These are phyloP conservation scores for Flaveria brownii DNA, from an alignment of 129 eudicot species.

Conservation along the genomic window DNA sequence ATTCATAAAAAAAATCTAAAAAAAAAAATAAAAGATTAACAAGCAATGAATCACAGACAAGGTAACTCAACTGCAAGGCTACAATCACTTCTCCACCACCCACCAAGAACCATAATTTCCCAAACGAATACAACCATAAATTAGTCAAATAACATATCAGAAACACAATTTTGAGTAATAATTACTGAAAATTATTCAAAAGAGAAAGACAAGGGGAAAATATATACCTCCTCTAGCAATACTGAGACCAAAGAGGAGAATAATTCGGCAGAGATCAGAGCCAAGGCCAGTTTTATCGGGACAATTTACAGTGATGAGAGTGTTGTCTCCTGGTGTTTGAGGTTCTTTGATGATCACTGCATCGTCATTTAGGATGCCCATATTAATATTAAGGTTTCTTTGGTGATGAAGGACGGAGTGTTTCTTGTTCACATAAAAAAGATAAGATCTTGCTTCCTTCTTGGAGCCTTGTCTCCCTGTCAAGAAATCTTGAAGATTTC, in stretches of 20 bases:
- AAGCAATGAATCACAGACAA: slow-evolving; percentile 14
- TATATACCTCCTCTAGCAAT: slow-evolving; percentile 66
- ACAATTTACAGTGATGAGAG: slow-evolving; percentile 63
- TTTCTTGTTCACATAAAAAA: slow-evolving; percentile 29
- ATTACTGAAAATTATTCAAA: background rate
- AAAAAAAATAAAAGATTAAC: background rate
- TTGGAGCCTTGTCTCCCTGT: slow-evolving; percentile 14
- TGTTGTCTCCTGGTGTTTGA: slow-evolving; percentile 46
- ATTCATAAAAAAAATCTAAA: background rate
- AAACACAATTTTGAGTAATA: background rate
- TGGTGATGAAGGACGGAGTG: background rate
- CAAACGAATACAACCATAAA: background rate
- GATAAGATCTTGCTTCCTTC: slow-evolving; percentile 27
- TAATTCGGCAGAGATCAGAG: slow-evolving; percentile 63
- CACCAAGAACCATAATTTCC: slow-evolving; percentile 1
- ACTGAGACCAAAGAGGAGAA: slow-evolving; percentile 66
- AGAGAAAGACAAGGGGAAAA: background rate
- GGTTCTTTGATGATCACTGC: slow-evolving; percentile 62
- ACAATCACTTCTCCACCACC: too few relatives aligned
- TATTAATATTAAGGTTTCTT: slow-evolving; percentile 12
- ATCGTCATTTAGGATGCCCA: slow-evolving; percentile 64
- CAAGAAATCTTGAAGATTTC: slow-evolving; percentile 35
- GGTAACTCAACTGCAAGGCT: background rate
- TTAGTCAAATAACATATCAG: background rate
- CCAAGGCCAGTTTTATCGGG: slow-evolving; percentile 83